phyloP scores from a whole-genome alignment of 768 basidiomycete species.

The Phylloporus sp. region DNA sequence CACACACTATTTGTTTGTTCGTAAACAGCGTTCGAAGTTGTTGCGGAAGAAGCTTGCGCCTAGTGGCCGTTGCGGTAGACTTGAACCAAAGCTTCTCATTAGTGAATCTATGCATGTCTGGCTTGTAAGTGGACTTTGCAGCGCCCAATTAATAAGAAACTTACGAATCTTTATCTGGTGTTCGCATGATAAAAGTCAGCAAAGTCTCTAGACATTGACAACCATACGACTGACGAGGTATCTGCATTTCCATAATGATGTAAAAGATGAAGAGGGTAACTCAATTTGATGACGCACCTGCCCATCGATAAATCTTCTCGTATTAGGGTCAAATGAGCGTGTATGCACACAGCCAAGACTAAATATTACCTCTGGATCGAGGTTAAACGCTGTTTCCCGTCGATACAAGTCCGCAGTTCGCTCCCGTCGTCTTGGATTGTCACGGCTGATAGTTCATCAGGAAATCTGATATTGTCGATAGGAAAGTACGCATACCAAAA shows the following conservation, averaged over 20 bases:
- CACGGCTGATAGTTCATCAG: slow-evolving; percentile 33
- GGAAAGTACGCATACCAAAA: slow-evolving; percentile 42
- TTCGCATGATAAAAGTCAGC: slow-evolving; percentile 3
- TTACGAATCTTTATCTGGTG: slow-evolving; percentile 40
- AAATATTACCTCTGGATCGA: slow-evolving; percentile 51
- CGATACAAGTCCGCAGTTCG: slow-evolving; percentile 54
- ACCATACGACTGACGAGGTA: slow-evolving; percentile 36
- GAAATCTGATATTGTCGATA: background rate
- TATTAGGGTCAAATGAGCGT: background rate
- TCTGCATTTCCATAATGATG: slow-evolving; percentile 27
- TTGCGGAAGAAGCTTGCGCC: slow-evolving; percentile 32
- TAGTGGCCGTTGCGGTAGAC: slow-evolving; percentile 15
- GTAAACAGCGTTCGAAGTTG: slow-evolving; percentile 36
- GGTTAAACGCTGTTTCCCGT: slow-evolving; percentile 71
- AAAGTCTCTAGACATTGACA: background rate
- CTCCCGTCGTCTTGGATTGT: slow-evolving; percentile 36
- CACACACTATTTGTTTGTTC: slow-evolving; percentile 54
- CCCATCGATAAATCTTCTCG: slow-evolving; percentile 50
- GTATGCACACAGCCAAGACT: background rate
- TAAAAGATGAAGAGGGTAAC: background rate
- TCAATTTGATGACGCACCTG: slow-evolving; percentile 38
- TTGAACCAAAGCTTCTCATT: slow-evolving; percentile 39
- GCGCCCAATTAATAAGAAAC: slow-evolving; percentile 6
- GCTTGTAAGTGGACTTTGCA: background rate
- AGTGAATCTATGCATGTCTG: slow-evolving; percentile 23